These are phyloP conservation scores for Lentinus tigrinus DNA, from an alignment of 768 basidiomycete genomes.

Conservation along the genomic window DNA sequence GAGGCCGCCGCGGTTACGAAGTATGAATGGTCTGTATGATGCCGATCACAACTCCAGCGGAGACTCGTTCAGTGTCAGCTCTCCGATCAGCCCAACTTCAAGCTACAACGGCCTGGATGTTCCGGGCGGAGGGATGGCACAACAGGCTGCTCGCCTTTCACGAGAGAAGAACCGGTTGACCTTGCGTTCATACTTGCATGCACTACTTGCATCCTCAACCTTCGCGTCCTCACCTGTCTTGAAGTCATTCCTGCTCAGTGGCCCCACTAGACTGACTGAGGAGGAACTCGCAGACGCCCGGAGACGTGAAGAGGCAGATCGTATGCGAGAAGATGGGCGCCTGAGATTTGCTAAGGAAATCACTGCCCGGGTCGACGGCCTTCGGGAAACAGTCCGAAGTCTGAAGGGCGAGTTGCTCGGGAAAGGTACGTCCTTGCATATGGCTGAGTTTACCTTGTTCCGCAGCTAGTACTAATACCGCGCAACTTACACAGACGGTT, in stretches of 20 bases:
- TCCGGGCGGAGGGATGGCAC: constrained; percentile 10
- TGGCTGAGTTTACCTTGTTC: neutral
- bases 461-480: neutral
- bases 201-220: constrained; percentile 64
- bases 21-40: constrained; percentile 9
- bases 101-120: neutral
- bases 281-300: constrained; percentile 80
- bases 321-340: constrained; percentile 81
- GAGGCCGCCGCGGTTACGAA: neutral
- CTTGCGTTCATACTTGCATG: constrained; percentile 87
- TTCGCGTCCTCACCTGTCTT: constrained; percentile 88
- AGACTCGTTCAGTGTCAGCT: constrained; percentile 23
- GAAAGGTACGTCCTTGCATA: constrained; percentile 47
- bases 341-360: constrained; percentile 87
- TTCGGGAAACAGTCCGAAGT: constrained; percentile 78
- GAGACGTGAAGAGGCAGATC: constrained; percentile 86
- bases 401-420: constrained; percentile 95
- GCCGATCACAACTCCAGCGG: constrained; percentile 17
- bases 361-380: constrained; percentile 77
- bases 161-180: constrained; percentile 96
- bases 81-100: constrained; percentile 21
- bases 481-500: constrained; percentile 60
- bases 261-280: constrained; percentile 62
- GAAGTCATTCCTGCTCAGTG: constrained; percentile 78
- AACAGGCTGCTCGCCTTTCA: constrained; percentile 49